Evolutionary conservation across 2,329 filamentous ascomycete genomes (phyloP), one percentile per base, ranked within the genome.

Genomic region (Aspergillus sp.): DNA sequence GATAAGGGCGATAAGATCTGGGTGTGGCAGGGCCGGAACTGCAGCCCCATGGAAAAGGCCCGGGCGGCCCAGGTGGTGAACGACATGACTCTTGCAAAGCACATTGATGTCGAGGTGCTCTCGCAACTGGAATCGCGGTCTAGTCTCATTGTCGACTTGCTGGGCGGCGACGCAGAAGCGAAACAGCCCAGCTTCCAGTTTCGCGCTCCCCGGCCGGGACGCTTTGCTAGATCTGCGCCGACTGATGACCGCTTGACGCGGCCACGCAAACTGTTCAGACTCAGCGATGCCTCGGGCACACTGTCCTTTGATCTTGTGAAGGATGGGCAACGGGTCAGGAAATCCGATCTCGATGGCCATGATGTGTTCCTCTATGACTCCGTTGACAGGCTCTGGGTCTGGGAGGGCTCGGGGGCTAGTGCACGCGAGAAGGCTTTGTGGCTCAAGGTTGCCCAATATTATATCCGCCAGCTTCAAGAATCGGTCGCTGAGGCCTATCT

Each of bases 1-100:
- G 85, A 88, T 59, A 77, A 76, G 48, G 79, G 80, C 20, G 74
- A 81, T 46, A 87, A 87, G 72, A 85, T 88, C 58, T 87, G 82
- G 78, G 82, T 87, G 3, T 88, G 86, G 86, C 86, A 88, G 71
- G 86, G 86, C 47, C 78, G 77, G 61, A 77, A 76, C 40, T 86
- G 83, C 64, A 84, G 81, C 44, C 85, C 85, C 0, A 86, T 87
- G 82, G 86, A 88, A 64, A 88, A 86, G 72, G 81, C 81, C 42
- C 86, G 85, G 71, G 83, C 84, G 0, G 85, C 85, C 0, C 83
- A 86, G 65, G 83, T 88, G 2, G 85, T 88, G 4, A 80, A 86
- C 48, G 64, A 69, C 19, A 57, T 69, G 61, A 86, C 81, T 0
- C 69, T 82, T 6, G 83, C 83, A 11, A 88, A 87, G 64, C 67